Evolutionary conservation across 192 early-diverging fungal species (phyloP), one percentile per base, ranked within the genome.

Genomic region (Podila epigama): DNA sequence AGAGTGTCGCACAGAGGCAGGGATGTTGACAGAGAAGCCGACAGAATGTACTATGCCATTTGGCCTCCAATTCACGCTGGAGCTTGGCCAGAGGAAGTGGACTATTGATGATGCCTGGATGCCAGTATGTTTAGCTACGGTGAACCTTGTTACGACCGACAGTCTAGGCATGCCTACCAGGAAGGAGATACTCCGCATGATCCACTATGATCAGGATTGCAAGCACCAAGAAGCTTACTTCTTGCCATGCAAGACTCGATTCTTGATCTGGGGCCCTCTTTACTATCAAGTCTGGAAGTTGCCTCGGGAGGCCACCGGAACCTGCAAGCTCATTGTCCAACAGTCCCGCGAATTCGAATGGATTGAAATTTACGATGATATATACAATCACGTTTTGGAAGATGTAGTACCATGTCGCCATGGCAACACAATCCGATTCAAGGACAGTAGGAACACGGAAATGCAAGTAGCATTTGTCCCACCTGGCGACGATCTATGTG

Each of bases 271-370:
- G 18, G 56, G 56, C 8, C n/a, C 16, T 1, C 39, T 2, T 22
- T 58, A 58, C 36, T 20, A 22, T 31, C 56, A 58, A 20, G n/a
- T 58, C 18, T 58, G 56, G 56, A 36, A 40, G 15, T 36, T 58
- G 2, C 56, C 56, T 1, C 33, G 1, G 35, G 54, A 56, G 3
- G 6, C 33, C 1, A 1, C 16, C 11, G 36, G 36, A 4, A 4
- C 10, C 4, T 58, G 56, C 29, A 36, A 20, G n/a, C 56, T 58
- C 20, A 20, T 58, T 11, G 16, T 39, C 11, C 35, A 39, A 36
- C 33, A 22, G 1, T 33, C 1, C 4, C 3, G 35, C 13, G 4
- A 4, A 8, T 18, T 2, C 18, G 16, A 40, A 15, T 9, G 16
- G 18, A 5, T 2, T 58, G 2, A 36, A 58, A 12, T n/a, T 58